Base-by-base conservation (phyloP, 306 rosid genomes). In the Quercus agrifolia region DNA sequence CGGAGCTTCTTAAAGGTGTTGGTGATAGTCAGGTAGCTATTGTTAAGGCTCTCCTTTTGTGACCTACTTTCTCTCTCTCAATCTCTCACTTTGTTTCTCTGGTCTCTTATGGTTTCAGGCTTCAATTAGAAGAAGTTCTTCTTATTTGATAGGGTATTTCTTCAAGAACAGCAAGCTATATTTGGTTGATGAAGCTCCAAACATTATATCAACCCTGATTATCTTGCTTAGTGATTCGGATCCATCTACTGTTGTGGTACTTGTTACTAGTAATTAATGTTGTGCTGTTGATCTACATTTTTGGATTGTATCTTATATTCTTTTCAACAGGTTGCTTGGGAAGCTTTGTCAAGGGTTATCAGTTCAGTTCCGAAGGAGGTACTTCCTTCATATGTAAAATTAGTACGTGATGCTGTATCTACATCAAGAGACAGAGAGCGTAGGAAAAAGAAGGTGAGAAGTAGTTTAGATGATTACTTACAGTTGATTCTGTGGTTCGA, bases 321-420 rank as follows among this genome's bases (percentile, higher is more conserved):
- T 80, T 35, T 75, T 71, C 57, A 55, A 87, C 84, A 93, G 99
- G 93, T 74, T 78, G 88, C 94, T 71, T 93, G 97, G 99, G 96
- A 93, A 80, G 98, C 99, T 81, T 84, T 95, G 87, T 90, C 98
- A 15, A 90, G 91, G 76, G 97, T 95, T 79, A 85, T 93, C 75
- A 77, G 79, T 82, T 93, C 98, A 20, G 87, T 90, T 35, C 94
- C 99, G 28, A 95, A 95, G 90, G 99, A 93, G 82, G 82, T 89
- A 23, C 96, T 95, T 78, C 98, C 98, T 71, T 90, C 99, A 0
- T 91, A 95, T 84, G 85, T 93, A 56, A 95, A 95, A 88, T 80
- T 93, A 56, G 99, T 93, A 56, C 94, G 98, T 38, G 99, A 95
- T 90, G 98, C 99, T 82, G 98, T 95, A 35, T 95, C 99, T 73